Evolutionary conservation across 768 basidiomycete species (phyloP), one percentile per base, ranked within the genome.

Genomic region (Lentinula edodes): DNA sequence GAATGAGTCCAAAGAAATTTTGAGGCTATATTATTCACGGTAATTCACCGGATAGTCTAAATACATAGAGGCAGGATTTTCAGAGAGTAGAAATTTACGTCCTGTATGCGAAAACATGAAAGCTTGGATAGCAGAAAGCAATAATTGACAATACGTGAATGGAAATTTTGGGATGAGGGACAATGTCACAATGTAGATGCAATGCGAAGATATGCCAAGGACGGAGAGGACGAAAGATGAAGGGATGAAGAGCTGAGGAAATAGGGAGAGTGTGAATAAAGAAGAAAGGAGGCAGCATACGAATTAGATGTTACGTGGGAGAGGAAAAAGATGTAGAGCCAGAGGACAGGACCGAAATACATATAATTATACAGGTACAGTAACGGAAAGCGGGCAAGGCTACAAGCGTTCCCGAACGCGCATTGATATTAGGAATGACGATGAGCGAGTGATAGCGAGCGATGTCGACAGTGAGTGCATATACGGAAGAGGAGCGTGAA

Each of bases 121-220:
- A 59, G n/a, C 45, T 48, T 50, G 58, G 58, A 59, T 51, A 59
- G 58, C 58, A 59, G 41, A 59, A 41, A 59, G 58, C 58, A 59
- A 59, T 50, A 36, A 59, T 36, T n/a, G 34, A 50, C 58, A 46
- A 43, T 20, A 28, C 8, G 41, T 45, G 42, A 16, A 20, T 59
- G 35, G 48, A 50, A 38, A 53, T 43, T 28, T 10, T 28, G 41
- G 23, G 34, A 48, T 32, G 18, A 23, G 32, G 43, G 58, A 41
- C 28, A 46, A 45, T 38, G 45, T 58, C 38, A 39, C 45, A 59
- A 48, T 50, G 58, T 36, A 18, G 34, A 51, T 59, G 45, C 45
- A 59, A 59, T 50, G 58, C 45, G 48, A 59, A 12, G 12, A 58
- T 41, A 59, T 59, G 58, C 58, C 43, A 28, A 48, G 15, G 20